These are phyloP conservation scores for Wickerhamomyces bovis DNA, from an alignment of 805 yeast species.

Conservation along the genomic window DNA sequence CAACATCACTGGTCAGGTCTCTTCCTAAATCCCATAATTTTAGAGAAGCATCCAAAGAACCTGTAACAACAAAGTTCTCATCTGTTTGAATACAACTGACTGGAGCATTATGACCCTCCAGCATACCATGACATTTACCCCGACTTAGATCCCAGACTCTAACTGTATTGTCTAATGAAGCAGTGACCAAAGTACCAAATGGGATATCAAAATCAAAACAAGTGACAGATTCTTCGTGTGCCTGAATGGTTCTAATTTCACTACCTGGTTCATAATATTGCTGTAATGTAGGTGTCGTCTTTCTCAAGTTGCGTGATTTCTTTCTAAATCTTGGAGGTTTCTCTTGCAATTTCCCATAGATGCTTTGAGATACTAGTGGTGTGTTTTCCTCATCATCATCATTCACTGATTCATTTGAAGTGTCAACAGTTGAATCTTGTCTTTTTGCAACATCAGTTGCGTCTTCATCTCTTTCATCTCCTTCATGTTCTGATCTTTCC, in stretches of 20 bases:
- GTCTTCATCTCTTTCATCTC: constrained; percentile 12
- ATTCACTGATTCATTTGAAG: constrained; percentile 6
- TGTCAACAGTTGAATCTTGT: constrained; percentile 3
- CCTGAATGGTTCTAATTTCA: constrained; percentile 41
- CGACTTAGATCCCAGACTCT: constrained; percentile 78
- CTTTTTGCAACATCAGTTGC: constrained; percentile 1
- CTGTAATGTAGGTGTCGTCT: constrained; percentile 57
- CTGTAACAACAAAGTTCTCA: constrained; percentile 43
- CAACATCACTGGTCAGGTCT: constrained; percentile 19
- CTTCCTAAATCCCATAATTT: constrained; percentile 51
- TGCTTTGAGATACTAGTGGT: constrained; percentile 36
- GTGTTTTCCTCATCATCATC: constrained; percentile 9
- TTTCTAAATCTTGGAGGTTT: constrained; percentile 28
- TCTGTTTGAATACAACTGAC: constrained; percentile 57
- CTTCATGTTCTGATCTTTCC: constrained; percentile 25
- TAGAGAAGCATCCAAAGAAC: constrained; percentile 58
- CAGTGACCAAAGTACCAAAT: constrained; percentile 70
- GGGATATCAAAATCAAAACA: constrained; percentile 68
- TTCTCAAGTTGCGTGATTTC: constrained; percentile 31
- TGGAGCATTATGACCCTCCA: constrained; percentile 57
- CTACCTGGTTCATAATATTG: constrained; percentile 59
- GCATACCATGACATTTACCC: constrained; percentile 41
- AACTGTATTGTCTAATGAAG: constrained; percentile 71
- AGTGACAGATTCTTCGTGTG: constrained; percentile 48
- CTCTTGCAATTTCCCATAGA: constrained; percentile 37